Percentiles rank a stretch among this genome's conserved stretches.
Evolutionary conservation across 768 basidiomycete genomes (phyloP).

Genomic region (Auricularia sp.): DNA sequence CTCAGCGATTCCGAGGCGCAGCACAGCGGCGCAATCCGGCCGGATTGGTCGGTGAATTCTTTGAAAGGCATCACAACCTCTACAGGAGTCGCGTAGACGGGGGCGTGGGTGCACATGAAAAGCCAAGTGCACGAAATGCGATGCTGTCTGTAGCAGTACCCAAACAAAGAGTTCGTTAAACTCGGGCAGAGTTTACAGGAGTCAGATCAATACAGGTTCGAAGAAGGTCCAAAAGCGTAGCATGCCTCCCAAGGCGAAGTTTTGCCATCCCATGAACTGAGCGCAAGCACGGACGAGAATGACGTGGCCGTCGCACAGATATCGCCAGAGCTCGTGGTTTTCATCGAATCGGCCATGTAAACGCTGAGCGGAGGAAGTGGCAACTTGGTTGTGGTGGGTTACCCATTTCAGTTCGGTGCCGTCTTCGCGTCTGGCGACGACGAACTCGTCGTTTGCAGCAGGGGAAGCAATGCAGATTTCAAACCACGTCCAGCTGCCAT

Average conservation of each 20-base stretch:
- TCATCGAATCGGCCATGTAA: slow-evolving; percentile 3
- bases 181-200: no score
- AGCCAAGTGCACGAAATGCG: no score
- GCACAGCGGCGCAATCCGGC: no score
- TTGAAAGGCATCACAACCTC: no score
- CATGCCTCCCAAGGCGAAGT: slow-evolving; percentile 2
- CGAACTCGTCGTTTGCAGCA: not conserved
- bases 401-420: slow-evolving; percentile 9
- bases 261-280: slow-evolving; percentile 7
- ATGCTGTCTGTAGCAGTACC: no score
- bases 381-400: slow-evolving; percentile 8
- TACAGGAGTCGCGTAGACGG: no score
- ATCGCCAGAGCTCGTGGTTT: slow-evolving; percentile 10
- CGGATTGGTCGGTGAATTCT: no score
- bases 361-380: not conserved
- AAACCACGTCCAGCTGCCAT: slow-evolving; percentile 13
- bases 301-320: slow-evolving; percentile 8
- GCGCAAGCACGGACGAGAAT: slow-evolving; percentile 10
- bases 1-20: no score
- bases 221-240: slow-evolving; percentile 9
- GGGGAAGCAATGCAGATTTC: slow-evolving; percentile 6
- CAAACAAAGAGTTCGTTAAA: no score
- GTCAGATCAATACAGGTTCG: slow-evolving; percentile 6
- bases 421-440: not conserved
- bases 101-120: no score